These are phyloP conservation scores for Alternaria panax DNA, from an alignment of 2,329 filamentous ascomycete species.

Conservation along the genomic window DNA sequence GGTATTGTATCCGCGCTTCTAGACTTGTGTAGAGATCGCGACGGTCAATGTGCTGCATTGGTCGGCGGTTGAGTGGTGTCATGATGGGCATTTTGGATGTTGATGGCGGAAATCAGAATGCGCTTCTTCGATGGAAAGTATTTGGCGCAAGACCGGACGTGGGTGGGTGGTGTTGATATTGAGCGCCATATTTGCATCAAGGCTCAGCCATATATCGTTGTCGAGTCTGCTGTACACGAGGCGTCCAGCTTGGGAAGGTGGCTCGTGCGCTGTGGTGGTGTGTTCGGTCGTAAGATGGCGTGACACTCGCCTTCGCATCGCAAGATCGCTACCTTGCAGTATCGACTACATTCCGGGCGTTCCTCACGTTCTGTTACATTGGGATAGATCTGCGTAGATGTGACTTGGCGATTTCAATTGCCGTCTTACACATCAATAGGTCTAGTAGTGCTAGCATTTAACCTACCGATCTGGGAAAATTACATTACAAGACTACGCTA, in stretches of 20 bases:
- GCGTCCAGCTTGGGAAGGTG: neutral
- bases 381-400: no score
- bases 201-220: neutral
- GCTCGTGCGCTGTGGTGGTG: conserved; percentile 7
- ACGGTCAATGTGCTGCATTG: conserved; percentile 70
- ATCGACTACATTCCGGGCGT: no score
- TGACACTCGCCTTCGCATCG: conserved; percentile 19
- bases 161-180: neutral
- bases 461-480: no score
- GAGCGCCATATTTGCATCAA: neutral
- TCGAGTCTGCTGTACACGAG: neutral
- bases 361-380: no score
- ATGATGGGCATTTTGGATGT: conserved; percentile 19
- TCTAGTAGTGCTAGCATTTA: no score
- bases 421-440: no score
- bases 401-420: no score
- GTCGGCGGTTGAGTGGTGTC: conserved; percentile 35
- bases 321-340: neutral
- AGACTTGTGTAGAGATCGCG: conserved; percentile 75
- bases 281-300: conserved; percentile 33
- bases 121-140: neutral
- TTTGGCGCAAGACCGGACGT: neutral
- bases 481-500: no score
- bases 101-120: no score
- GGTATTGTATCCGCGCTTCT: conserved; percentile 72